Evolutionary conservation across 768 basidiomycete species (phyloP).

Genomic region (Panaeolus cyanescens): DNA sequence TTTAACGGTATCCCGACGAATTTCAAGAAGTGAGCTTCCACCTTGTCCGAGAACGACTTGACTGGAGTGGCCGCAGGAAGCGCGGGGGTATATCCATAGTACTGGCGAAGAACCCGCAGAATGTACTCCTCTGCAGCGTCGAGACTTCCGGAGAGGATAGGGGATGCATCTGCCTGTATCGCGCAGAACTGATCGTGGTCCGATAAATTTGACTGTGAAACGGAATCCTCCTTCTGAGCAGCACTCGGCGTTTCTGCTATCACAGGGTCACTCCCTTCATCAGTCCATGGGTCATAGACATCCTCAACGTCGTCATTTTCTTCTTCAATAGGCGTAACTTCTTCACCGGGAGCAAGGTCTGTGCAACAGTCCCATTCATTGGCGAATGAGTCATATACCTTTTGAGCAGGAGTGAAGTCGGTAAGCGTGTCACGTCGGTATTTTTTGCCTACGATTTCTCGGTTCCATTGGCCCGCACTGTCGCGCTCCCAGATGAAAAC

Average conservation of each 20-base stretch:
- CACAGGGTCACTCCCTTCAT: background rate
- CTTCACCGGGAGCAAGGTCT: no score
- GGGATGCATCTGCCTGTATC: background rate
- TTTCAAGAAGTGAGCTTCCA: background rate
- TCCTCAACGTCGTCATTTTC: no score
- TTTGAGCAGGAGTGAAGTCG: slow-evolving; percentile 1
- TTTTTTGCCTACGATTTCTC: background rate
- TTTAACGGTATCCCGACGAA: background rate
- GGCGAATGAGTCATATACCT: slow-evolving; percentile 5
- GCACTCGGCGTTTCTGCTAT: background rate
- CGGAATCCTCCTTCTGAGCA: background rate
- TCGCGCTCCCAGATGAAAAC: slow-evolving; percentile 10
- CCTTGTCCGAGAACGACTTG: background rate
- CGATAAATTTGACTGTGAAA: background rate
- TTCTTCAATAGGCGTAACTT: no score
- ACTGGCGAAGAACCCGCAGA: background rate
- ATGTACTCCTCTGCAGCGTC: background rate
- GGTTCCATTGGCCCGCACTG: background rate
- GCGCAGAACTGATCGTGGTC: background rate
- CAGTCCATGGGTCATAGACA: background rate
- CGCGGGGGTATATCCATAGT: slow-evolving; percentile 5
- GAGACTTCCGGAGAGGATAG: background rate
- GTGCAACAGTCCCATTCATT: slow-evolving; percentile 12
- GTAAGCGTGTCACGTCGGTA: slow-evolving; percentile 6
- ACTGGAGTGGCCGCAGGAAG: background rate